A percentile compares a stretch with the other conserved stretches of the same genome.
Evolutionary conservation across 176 grass and related monocot species (phyloP).

Genomic region (Pontederia paniculata): DNA sequence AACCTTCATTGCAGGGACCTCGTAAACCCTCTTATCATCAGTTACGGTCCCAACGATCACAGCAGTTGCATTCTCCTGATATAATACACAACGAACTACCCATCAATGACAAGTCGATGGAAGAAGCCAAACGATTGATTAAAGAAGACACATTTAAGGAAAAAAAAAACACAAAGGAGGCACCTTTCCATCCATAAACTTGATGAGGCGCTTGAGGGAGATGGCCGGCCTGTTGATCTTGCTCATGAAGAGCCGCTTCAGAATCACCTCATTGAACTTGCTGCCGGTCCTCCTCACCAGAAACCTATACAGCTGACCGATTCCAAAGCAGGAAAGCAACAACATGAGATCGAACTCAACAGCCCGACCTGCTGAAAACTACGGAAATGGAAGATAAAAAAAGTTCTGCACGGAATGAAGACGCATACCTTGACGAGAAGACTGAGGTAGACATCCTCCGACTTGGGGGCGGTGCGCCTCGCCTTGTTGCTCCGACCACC

Average conservation of each 20-base stretch:
- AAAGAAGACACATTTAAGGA: background rate
- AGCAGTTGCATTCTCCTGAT: conserved; percentile 56
- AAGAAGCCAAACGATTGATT: no score
- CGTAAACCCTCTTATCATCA: conserved; percentile 73
- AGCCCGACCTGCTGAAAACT: background rate
- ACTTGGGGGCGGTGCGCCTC: conserved; percentile 51
- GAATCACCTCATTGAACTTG: conserved; percentile 67
- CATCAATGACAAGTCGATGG: background rate
- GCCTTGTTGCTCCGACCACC: conserved; percentile 67
- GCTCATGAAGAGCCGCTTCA: conserved; percentile 89
- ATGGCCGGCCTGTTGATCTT: conserved; percentile 66
- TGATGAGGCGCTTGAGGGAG: conserved; percentile 49
- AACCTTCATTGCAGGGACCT: conserved; percentile 74
- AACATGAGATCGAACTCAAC: background rate
- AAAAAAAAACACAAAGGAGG: background rate
- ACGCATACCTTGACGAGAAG: conserved; percentile 48
- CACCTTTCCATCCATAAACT: conserved; percentile 68
- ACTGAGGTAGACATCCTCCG: conserved; percentile 67
- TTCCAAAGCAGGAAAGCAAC: background rate
- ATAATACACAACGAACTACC: background rate
- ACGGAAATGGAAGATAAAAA: no score
- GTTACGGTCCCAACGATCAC: conserved; percentile 81
- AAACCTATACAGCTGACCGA: conserved; percentile 59
- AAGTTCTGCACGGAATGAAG: no score
- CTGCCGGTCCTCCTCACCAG: conserved; percentile 67